Evolutionary conservation across 2,329 filamentous ascomycete species (phyloP).

Genomic region (Metarhizium humberi): DNA sequence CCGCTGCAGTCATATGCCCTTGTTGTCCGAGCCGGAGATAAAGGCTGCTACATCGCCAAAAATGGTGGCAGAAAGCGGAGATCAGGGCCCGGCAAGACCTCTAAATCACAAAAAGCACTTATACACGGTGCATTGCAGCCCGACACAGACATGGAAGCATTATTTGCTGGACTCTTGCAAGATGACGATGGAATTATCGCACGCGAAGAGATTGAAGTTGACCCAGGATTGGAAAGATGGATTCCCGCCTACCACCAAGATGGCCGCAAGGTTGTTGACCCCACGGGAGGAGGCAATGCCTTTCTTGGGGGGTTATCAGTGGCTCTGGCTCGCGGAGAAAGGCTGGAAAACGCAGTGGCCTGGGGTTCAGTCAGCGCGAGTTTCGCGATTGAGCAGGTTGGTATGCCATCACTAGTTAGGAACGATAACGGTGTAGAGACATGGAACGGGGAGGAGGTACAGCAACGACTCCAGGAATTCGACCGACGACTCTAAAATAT

Average conservation of each 20-base stretch:
- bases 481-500: slow-evolving; percentile 26
- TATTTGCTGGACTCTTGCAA: slow-evolving; percentile 50
- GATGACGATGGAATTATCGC: slow-evolving; percentile 43
- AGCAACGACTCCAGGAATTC: slow-evolving; percentile 44
- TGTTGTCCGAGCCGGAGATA: slow-evolving; percentile 61
- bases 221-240: slow-evolving; percentile 62
- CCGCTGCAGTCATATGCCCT: slow-evolving; percentile 56
- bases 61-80: slow-evolving; percentile 40
- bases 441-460: slow-evolving; percentile 51
- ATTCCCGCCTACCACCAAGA: slow-evolving; percentile 64
- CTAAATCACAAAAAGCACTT: slow-evolving; percentile 28
- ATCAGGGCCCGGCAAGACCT: neutral
- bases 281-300: slow-evolving; percentile 87
- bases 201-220: slow-evolving; percentile 49
- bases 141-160: slow-evolving; percentile 53
- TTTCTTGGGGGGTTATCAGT: slow-evolving; percentile 61
- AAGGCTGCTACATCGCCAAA: slow-evolving; percentile 58
- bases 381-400: slow-evolving; percentile 91
- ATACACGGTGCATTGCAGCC: slow-evolving; percentile 43
- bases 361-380: slow-evolving; percentile 80
- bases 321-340: slow-evolving; percentile 48
- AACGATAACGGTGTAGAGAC: slow-evolving; percentile 39
- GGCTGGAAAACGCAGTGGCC: slow-evolving; percentile 59
- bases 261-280: slow-evolving; percentile 61
- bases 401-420: slow-evolving; percentile 54